Evolutionary conservation across 2,329 filamentous ascomycete genomes (phyloP), one percentile per base, ranked within the genome.

Genomic region (Colletotrichum sp.): DNA sequence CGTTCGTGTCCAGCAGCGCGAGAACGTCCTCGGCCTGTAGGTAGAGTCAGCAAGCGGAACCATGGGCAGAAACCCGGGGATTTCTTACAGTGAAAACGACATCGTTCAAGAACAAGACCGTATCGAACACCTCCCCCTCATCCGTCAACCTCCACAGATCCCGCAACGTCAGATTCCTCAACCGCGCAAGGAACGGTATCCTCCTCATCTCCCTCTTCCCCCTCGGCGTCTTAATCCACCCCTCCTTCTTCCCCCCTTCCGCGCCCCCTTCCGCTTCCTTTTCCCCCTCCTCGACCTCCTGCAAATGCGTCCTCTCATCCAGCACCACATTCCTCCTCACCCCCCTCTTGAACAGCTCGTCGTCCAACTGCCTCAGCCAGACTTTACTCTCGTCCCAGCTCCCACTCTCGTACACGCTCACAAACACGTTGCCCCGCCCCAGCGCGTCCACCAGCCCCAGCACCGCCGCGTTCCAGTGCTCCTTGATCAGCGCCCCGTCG

Each of bases 311-410:
- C 5, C 87, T 86, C 7, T 90, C 84, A n/a, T 92, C 92, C 7
- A 93, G 81, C 5, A 90, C 86, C 28, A 95, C 88, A 32, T 86
- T 90, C 32, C 89, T 87, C 55, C 86, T 83, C 4, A 94, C 89
- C 2, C 89, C 88, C 18, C 91, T 79, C 15, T 81, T 81, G 10
- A 87, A 89, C 12, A 95, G 84, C 71, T 89, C 83, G 2, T 77
- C 78, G 73, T 93, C 92, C 32, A 95, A 85, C 28, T 90, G 87
- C 26, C 82, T 84, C 78, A 95, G 84, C 8, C 90, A 90, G 18
- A 85, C 88, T 82, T 95, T 95, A 21, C 91, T 94, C 74, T 92
- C 87, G 81, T 95, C 94, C 85, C 90, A 92, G 81, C 92, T 94
- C 7, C 93, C 93, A 79, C 91, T 93, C 82, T 95, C 93, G 75